phyloP scores from a whole-genome alignment of 106 monocot species.

The Chionographis japonica region DNA sequence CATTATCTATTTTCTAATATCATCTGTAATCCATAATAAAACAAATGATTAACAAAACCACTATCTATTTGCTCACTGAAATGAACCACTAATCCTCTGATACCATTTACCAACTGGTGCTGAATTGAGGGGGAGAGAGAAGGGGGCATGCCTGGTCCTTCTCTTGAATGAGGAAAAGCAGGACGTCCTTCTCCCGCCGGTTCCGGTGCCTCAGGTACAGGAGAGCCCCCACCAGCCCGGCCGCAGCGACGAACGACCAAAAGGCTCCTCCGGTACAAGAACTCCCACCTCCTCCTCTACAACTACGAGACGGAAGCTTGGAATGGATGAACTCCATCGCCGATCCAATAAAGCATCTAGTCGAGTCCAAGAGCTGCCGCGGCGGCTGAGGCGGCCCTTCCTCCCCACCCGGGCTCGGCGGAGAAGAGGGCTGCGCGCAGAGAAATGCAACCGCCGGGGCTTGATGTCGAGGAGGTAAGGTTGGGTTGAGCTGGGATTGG shows the following conservation, averaged over 20 bases:
- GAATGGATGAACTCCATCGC: conserved; percentile 26
- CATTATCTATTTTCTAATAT: too few species aligned
- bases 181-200: conserved; percentile 44
- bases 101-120: too few species aligned
- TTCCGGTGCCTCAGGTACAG: conserved; percentile 38
- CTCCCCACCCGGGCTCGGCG: not conserved
- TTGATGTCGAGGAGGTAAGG: not conserved
- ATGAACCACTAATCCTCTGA: too few species aligned
- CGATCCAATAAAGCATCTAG: conserved; percentile 16
- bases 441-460: not conserved
- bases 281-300: conserved; percentile 2
- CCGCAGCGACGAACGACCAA: conserved; percentile 35
- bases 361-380: conserved; percentile 8
- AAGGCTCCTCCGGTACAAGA: conserved; percentile 2
- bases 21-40: too few species aligned
- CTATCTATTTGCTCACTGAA: too few species aligned
- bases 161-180: conserved; percentile 42
- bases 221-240: conserved; percentile 24
- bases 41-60: too few species aligned
- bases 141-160: conserved; percentile 42
- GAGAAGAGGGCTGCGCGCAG: not conserved
- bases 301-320: conserved; percentile 5
- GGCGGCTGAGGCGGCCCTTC: conserved; percentile 1
- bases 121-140: too few species aligned
- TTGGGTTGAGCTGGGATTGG: conserved; percentile 8